Evolutionary conservation across 345 rosid species (phyloP), one percentile per base, ranked within the genome.

Genomic region (Draba incana): DNA sequence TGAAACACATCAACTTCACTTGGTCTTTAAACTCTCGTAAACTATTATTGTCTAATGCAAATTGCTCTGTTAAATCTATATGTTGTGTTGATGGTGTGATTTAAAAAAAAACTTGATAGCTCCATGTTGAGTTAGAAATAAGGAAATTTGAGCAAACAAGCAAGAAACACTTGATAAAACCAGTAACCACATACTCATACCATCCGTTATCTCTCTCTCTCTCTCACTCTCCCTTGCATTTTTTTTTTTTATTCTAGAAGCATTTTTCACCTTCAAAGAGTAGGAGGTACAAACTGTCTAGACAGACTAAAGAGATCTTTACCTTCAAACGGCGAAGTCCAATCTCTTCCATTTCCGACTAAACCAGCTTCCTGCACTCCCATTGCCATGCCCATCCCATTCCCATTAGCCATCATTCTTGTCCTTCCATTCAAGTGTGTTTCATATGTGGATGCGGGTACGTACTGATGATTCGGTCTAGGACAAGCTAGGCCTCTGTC

Each of bases 311-410:
- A 88, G 65, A 92, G 85, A 80, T 92, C 98, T 47, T 83, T 83
- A 75, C 88, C 97, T 72, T 84, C 97, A 58, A 92, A 89, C 1
- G 98, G 98, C 1, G 98, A 92, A 1, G 90, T 85, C 98, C 98
- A 92, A 28, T 92, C 98, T 27, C 78, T 84, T 0, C 88, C 79
- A 57, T 81, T 82, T 4, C 81, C 75, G 10, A 81, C 74, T 25
- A 83, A 60, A 12, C 72, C 80, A 23, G 54, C 57, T 11, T 84
- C 87, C 55, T 75, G 84, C 60, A 83, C 72, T 70, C 88, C 85
- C 7, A 53, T 49, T 7, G 78, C 43, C 38, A 79, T 47, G 5
- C 79, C 51, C 28, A 62, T 66, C 45, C 82, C 82, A n/a, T 76
- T 81, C 55, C 81, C 80, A 46, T 72, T 81, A 12, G 79, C 28